Base-by-base conservation (phyloP, 179 eudicot genomes). In the Actinidia polygama region DNA sequence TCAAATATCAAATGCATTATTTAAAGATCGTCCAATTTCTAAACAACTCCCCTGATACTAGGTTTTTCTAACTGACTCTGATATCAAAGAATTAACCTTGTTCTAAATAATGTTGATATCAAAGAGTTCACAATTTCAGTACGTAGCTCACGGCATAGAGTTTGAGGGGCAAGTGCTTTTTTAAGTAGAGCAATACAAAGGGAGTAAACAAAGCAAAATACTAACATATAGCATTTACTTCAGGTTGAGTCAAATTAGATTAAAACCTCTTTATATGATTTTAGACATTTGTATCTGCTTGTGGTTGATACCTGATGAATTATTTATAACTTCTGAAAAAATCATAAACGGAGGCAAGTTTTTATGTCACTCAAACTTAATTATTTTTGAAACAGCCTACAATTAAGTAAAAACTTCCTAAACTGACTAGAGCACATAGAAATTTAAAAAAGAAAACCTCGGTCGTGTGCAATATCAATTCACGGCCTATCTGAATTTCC, bases 221-320 rank as follows among this genome's bases (percentile, higher is more conserved):
- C 12, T 53, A 15, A 14, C 23, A 49, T 54, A 54, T 24, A 73
- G 47, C 21, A 54, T 54, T 75, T 75, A 54, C 47, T 24, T 55
- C 63, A 47, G 18, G 63, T n/a, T 4, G 11, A 54, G 61, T 26
- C 47, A 30, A 23, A n/a, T n/a, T 75, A 6, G 26, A 53, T 75
- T 21, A 53, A 50, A 53, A 74, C 6, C 78, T 74, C 49, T 26
- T n/a, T 74, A 9, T 5, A 47, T 73, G 50, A 51, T 73, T 73
- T 21, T 73, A 50, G 59, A 51, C 51, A 18, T 51, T 11, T 73
- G 61, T 61, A 73, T 51, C 77, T 23, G 14, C 77, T 23, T 73
- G 77, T 51, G 59, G 58, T 61, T 73, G 36, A 73, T 73, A 44
- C 77, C 50, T 44, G 23, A 70, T 40, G 49, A 19, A 40, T 44